A percentile compares a stretch with the other conserved stretches of the same genome.
Conservation (phyloP, 768 basidiomycete species). For the Sistotremastrum suecicum region DNA sequence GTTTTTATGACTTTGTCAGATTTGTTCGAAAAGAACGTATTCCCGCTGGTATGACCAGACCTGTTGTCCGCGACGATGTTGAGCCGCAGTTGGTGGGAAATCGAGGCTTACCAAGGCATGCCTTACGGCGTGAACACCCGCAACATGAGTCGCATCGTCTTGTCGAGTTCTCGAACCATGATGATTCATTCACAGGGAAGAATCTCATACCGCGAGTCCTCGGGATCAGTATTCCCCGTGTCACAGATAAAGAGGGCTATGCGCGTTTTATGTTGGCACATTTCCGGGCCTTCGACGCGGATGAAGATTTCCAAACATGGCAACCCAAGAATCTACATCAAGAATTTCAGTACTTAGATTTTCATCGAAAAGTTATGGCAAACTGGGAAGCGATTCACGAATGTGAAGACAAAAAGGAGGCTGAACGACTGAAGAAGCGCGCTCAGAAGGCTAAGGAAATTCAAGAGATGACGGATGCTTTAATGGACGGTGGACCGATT, state of each 20-base stretch:
- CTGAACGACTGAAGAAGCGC: slow-evolving; percentile 13
- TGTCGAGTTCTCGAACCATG: slow-evolving; percentile 3
- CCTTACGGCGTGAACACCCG: slow-evolving; percentile 1
- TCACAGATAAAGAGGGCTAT: slow-evolving; percentile 1
- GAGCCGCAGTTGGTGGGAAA: background rate
- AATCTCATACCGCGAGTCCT: slow-evolving; percentile 7
- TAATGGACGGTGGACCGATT: no score
- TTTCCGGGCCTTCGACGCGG: slow-evolving; percentile 9
- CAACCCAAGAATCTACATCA: no score
- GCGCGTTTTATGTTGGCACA: slow-evolving; percentile 10
- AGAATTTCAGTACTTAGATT: no score
- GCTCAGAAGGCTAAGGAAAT: no score
- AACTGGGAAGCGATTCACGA: slow-evolving; percentile 22
- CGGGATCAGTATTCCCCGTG: slow-evolving; percentile 7
- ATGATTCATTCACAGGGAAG: background rate
- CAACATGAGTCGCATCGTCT: slow-evolving; percentile 6
- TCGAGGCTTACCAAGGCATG: no score
- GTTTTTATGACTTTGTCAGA: slow-evolving; percentile 18
- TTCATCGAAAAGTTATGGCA: slow-evolving; percentile 13
- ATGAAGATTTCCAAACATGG: background rate
- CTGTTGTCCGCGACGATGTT: background rate
- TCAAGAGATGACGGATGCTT: no score
- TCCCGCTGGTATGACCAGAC: background rate
- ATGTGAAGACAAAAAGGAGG: slow-evolving; percentile 21
- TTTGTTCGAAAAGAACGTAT: slow-evolving; percentile 5